A percentile compares a stretch with the other conserved stretches of the same genome.
Evolutionary conservation across 306 rosid genomes (phyloP).

Genomic region (Myrica gale): DNA sequence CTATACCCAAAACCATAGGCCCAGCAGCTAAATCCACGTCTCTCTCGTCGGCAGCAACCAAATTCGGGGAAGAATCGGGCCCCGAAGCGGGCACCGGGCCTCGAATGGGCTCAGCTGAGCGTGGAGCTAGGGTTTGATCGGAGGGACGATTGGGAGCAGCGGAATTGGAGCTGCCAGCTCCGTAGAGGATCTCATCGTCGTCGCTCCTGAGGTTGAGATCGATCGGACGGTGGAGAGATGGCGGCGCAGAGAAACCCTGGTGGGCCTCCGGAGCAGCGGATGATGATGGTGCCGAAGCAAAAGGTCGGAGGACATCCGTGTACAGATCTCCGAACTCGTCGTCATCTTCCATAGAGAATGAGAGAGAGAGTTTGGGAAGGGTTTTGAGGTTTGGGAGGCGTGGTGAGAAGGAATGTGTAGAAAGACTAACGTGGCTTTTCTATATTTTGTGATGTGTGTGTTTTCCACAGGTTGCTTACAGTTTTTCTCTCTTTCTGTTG

Average conservation of each 20-base stretch:
- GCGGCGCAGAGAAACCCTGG: slow-evolving; percentile 33
- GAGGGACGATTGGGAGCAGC: slow-evolving; percentile 17
- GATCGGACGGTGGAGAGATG: slow-evolving; percentile 44
- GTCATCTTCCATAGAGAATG: slow-evolving; percentile 80
- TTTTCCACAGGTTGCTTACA: not conserved
- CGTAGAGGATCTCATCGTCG: slow-evolving; percentile 40
- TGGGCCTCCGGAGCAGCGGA: slow-evolving; percentile 40
- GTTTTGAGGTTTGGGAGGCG: slow-evolving; percentile 34
- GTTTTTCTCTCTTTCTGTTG: not conserved
- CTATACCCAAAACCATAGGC: slow-evolving; percentile 13
- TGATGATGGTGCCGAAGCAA: slow-evolving; percentile 40
- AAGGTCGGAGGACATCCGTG: slow-evolving; percentile 81
- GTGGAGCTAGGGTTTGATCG: slow-evolving; percentile 39
- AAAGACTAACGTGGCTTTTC: not conserved
- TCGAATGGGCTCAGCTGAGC: not conserved
- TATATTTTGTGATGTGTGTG: not conserved
- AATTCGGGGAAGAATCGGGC: slow-evolving; percentile 26
- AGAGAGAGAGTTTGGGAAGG: slow-evolving; percentile 11
- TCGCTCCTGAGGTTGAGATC: slow-evolving; percentile 54
- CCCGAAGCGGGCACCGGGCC: slow-evolving; percentile 18
- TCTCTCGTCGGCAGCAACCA: slow-evolving; percentile 12
- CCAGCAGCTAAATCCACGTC: slow-evolving; percentile 20
- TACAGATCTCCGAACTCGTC: slow-evolving; percentile 99
- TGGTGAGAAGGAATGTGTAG: not conserved
- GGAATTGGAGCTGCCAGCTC: slow-evolving; percentile 39